Percentiles rank a stretch among this genome's conserved stretches.
Conservation (phyloP, 768 basidiomycete genomes). For the Boletus subcaerulescens region DNA sequence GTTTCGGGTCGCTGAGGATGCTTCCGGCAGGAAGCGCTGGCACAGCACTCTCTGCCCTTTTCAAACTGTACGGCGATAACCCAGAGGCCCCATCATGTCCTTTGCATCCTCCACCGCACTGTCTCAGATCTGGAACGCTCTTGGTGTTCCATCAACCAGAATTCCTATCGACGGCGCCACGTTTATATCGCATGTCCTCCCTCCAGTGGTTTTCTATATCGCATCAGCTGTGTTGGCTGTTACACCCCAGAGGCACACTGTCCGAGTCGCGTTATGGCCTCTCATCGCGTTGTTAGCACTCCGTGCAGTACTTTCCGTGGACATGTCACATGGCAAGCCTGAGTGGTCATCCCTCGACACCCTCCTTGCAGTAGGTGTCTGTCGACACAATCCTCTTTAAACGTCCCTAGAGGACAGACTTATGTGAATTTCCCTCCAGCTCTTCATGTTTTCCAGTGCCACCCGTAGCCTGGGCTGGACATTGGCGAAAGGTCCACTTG, state of each 20-base stretch:
- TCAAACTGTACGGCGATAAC: not conserved
- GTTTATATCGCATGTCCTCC: not conserved
- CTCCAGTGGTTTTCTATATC: not conserved
- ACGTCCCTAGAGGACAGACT: not conserved
- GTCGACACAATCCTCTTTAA: too few species aligned
- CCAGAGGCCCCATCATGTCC: not conserved
- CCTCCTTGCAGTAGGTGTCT: not conserved
- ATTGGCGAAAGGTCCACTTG: not conserved
- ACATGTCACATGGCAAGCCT: not conserved
- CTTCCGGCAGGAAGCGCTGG: too few species aligned
- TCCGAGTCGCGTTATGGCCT: conserved; percentile 1
- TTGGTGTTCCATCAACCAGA: not conserved
- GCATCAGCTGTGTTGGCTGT: not conserved
- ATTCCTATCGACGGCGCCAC: not conserved
- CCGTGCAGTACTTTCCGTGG: not conserved
- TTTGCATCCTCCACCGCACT: not conserved
- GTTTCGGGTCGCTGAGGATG: too few species aligned
- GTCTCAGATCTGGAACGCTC: not conserved
- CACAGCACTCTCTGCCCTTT: not conserved
- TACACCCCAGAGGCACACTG: not conserved
- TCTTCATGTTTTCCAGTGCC: not conserved
- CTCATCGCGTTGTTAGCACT: not conserved
- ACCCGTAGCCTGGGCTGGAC: not conserved
- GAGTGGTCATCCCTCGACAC: not conserved
- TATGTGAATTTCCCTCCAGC: not conserved